Conservation (phyloP, 2,329 filamentous ascomycete genomes). For the Talaromyces amestolkiae region DNA sequence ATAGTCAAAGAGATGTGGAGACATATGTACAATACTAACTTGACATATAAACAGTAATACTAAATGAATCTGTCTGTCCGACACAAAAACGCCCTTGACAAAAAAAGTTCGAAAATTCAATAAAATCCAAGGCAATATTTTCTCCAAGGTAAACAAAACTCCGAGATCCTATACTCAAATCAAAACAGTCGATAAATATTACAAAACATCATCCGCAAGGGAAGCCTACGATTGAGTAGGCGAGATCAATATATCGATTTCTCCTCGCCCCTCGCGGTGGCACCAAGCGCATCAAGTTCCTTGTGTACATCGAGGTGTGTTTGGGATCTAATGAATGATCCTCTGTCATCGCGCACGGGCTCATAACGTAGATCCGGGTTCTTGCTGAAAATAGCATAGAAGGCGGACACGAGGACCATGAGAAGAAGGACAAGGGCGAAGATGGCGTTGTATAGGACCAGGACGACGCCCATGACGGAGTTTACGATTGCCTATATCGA, state of each 20-base stretch:
- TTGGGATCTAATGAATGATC: constrained; percentile 86
- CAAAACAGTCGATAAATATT: neutral
- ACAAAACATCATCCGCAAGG: neutral
- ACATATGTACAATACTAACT: neutral
- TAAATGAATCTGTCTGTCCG: neutral
- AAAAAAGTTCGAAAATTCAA: neutral
- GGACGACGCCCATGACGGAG: constrained; percentile 82
- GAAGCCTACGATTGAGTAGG: neutral
- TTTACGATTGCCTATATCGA: constrained; percentile 64
- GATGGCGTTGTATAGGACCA: constrained; percentile 82
- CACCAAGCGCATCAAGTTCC: constrained; percentile 87
- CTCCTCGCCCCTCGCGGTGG: constrained; percentile 74
- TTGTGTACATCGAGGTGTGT: constrained; percentile 68
- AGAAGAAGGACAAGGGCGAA: constrained; percentile 80
- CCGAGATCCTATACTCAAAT: neutral
- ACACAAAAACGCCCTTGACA: neutral
- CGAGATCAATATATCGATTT: constrained; percentile 41
- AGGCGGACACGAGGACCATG: constrained; percentile 73
- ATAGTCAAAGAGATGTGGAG: too few species aligned
- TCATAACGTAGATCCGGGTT: constrained; percentile 94
- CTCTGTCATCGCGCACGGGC: constrained; percentile 92
- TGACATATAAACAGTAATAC: neutral
- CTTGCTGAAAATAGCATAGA: constrained; percentile 81
- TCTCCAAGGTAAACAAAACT: neutral
- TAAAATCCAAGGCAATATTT: neutral